phyloP scores from a whole-genome alignment of 352 stramenopile species.

The Globisporangium recalcitrans region DNA sequence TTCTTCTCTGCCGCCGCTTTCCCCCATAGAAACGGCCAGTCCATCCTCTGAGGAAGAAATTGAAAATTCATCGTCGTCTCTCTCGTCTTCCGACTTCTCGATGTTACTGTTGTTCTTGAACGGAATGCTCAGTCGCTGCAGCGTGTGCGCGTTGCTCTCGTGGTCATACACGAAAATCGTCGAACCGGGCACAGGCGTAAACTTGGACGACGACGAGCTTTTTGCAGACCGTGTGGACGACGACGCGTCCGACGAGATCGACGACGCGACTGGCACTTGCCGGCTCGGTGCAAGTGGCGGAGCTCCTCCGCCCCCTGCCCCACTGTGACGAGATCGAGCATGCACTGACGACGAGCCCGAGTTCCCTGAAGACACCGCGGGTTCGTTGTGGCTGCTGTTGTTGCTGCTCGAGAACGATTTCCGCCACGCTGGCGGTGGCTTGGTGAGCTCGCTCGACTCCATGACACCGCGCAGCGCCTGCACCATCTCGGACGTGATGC shows the following conservation, averaged over 20 bases:
- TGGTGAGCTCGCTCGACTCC: conserved; percentile 65
- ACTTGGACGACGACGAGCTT: neutral
- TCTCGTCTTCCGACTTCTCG: conserved; percentile 1
- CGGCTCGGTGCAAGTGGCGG: neutral
- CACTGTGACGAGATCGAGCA: neutral
- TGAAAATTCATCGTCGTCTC: conserved; percentile 12
- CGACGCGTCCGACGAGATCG: neutral
- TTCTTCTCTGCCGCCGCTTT: conserved; percentile 5
- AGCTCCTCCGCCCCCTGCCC: neutral
- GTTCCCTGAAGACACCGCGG: conserved; percentile 2
- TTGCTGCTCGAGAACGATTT: conserved; percentile 12
- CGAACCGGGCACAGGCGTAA: conserved; percentile 8
- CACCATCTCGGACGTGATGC: conserved; percentile 44
- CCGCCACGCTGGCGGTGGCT: conserved; percentile 26
- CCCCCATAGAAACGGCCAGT: conserved; percentile 11
- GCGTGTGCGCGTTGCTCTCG: conserved; percentile 29
- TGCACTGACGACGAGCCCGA: neutral
- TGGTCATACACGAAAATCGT: conserved; percentile 48
- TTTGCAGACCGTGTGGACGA: neutral
- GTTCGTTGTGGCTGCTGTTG: neutral
- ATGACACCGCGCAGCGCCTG: conserved; percentile 59
- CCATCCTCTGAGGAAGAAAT: conserved; percentile 16
- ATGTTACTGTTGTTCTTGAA: conserved; percentile 10
- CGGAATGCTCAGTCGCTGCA: conserved; percentile 24
- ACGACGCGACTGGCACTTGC: neutral